These are phyloP conservation scores for Umbellularia californica DNA, from an alignment of 164 flowering plant genomes.

Conservation along the genomic window DNA sequence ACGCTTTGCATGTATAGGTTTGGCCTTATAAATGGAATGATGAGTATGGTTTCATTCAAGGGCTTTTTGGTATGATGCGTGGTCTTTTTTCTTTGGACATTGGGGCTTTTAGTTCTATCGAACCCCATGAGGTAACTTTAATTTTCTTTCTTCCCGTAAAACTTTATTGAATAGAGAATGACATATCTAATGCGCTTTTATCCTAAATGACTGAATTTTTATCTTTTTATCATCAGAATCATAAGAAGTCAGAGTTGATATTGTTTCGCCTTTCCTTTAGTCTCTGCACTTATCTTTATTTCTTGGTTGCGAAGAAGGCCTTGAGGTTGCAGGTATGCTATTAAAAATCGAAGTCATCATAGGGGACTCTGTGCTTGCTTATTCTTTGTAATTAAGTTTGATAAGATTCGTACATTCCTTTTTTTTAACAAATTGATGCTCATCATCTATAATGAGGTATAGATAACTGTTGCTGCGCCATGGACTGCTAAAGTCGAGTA, in stretches of 20 bases:
- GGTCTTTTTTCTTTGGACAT: constrained; percentile 48
- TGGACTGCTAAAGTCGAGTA: not conserved
- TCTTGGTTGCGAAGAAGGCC: constrained; percentile 71
- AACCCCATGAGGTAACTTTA: constrained; percentile 35
- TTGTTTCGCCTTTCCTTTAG: constrained; percentile 62
- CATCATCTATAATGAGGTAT: not conserved
- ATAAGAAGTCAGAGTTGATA: constrained; percentile 44
- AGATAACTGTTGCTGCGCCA: not conserved
- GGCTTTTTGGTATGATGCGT: constrained; percentile 78
- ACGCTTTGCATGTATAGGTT: constrained; percentile 40
- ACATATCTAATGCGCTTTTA: not conserved
- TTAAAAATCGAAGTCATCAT: not conserved
- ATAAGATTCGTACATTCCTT: not conserved
- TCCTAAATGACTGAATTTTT: constrained; percentile 1
- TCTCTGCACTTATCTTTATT: constrained; percentile 77
- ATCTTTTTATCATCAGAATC: constrained; percentile 32
- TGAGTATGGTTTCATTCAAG: constrained; percentile 86
- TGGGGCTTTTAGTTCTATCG: constrained; percentile 27
- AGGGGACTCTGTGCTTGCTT: not conserved
- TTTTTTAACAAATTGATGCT: not conserved
- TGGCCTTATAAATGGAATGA: constrained; percentile 95
- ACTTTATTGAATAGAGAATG: not conserved
- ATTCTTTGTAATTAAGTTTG: not conserved
- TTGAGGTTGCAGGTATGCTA: constrained; percentile 65
- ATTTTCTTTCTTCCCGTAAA: not conserved